These are phyloP conservation scores for Penicillium sumatraense DNA, from an alignment of 2,329 filamentous ascomycete species.

Conservation along the genomic window DNA sequence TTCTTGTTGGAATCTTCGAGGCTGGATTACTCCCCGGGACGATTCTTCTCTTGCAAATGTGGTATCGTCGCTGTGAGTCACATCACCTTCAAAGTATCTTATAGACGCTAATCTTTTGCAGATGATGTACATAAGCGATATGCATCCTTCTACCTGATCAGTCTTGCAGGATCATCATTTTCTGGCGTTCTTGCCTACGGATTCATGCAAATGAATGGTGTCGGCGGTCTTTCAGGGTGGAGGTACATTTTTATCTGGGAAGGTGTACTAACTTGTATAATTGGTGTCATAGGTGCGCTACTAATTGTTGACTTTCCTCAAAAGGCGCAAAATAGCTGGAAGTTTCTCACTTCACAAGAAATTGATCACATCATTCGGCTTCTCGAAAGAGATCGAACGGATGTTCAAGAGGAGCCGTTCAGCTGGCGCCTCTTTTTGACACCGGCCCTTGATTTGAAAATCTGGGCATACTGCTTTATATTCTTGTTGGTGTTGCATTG, in stretches of 20 bases:
- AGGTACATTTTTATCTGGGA: conserved; percentile 24
- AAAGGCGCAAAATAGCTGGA: conserved; percentile 35
- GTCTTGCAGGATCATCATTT: conserved; percentile 47
- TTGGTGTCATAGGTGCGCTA: conserved; percentile 2
- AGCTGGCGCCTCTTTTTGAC: conserved; percentile 51
- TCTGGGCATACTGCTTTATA: conserved; percentile 60
- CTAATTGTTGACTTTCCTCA: conserved; percentile 43
- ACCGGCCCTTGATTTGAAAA: conserved; percentile 55
- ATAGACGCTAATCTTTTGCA: background rate
- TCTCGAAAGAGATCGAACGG: conserved; percentile 58
- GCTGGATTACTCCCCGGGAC: conserved; percentile 22
- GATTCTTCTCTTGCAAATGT: conserved; percentile 34
- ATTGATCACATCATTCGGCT: conserved; percentile 55
- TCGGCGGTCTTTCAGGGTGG: conserved; percentile 30
- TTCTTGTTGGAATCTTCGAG: conserved; percentile 46
- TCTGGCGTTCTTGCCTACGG: conserved; percentile 46
- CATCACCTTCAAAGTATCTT: background rate
- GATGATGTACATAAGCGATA: conserved; percentile 13
- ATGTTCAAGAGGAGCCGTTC: conserved; percentile 56
- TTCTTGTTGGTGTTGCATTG: conserved; percentile 54
- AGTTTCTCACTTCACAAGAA: conserved; percentile 45
- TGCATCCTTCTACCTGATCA: conserved; percentile 49
- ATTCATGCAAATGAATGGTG: conserved; percentile 34
- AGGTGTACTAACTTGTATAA: conserved; percentile 1
- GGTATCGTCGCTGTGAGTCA: conserved; percentile 47